Evolutionary conservation across 1,139 yeast genomes (phyloP).

Genomic region (Wickerhamiella pararugosa): DNA sequence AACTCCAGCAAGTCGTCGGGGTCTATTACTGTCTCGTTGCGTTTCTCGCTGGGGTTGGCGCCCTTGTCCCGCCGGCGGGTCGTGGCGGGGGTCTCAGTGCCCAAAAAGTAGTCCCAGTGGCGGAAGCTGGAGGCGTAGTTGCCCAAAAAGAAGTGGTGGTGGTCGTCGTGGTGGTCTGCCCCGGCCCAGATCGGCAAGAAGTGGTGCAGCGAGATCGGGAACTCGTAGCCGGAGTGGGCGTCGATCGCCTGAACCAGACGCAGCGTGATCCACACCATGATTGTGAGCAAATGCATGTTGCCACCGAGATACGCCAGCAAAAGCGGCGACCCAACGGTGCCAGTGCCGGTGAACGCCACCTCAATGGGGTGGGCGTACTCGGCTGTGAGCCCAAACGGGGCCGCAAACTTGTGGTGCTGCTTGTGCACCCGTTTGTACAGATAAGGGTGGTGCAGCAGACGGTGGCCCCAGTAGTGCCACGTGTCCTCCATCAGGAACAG

Average conservation of each 20-base stretch:
- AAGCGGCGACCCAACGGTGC: constrained; percentile 89
- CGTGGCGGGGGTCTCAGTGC: constrained; percentile 40
- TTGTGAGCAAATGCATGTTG: constrained; percentile 66
- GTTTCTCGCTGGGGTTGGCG: constrained; percentile 11
- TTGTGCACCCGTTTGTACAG: constrained; percentile 86
- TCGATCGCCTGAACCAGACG: constrained; percentile 91
- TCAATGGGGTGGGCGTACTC: constrained; percentile 95
- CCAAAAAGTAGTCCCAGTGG: constrained; percentile 78
- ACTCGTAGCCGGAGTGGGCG: constrained; percentile 93
- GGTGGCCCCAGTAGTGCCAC: constrained; percentile 94
- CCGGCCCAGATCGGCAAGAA: constrained; percentile 96
- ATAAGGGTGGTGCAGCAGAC: constrained; percentile 70
- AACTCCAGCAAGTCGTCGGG: constrained; percentile 15
- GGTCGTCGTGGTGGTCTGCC: constrained; percentile 94
- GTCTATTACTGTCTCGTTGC: constrained; percentile 15
- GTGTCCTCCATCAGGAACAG: constrained; percentile 81
- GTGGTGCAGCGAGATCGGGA: constrained; percentile 89
- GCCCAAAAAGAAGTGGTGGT: constrained; percentile 84
- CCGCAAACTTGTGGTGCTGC: constrained; percentile 93
- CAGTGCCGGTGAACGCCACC: constrained; percentile 78
- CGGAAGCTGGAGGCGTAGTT: constrained; percentile 88
- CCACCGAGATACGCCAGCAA: constrained; percentile 45
- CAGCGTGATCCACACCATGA: constrained; percentile 73
- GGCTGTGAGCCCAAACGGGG: constrained; percentile 92
- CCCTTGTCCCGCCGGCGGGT: constrained; percentile 15